A percentile compares a stretch with the other conserved stretches of the same genome.
Conservation (phyloP, 805 yeast genomes). For the Hagleromyces aurorensis region DNA sequence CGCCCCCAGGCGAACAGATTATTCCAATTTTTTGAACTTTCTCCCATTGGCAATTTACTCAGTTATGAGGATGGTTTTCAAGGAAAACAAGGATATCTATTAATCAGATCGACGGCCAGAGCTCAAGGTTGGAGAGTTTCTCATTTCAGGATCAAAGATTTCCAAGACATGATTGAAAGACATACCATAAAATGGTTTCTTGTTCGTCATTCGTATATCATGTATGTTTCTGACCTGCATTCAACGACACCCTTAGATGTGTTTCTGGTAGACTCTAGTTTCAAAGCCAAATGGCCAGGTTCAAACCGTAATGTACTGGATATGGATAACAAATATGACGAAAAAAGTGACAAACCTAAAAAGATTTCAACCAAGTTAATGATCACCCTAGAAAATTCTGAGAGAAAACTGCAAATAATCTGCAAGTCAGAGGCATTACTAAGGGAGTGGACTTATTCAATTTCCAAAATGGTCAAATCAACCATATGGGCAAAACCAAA, state of each 20-base stretch:
- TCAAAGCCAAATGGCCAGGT: conserved; percentile 47
- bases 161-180: conserved; percentile 81
- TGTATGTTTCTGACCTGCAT: conserved; percentile 77
- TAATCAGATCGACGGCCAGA: conserved; percentile 73
- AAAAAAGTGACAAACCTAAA: conserved; percentile 24
- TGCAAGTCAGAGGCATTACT: conserved; percentile 60
- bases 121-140: conserved; percentile 96
- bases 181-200: conserved; percentile 91
- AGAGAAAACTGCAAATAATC: conserved; percentile 66
- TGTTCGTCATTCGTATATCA: conserved; percentile 73
- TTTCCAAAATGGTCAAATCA: conserved; percentile 56
- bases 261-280: conserved; percentile 75
- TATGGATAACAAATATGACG: conserved; percentile 25
- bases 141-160: conserved; percentile 70
- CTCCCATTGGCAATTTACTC: conserved; percentile 77
- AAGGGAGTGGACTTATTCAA: conserved; percentile 67
- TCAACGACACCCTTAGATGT: conserved; percentile 89
- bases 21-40: conserved; percentile 82
- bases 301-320: conserved; percentile 14
- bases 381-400: conserved; percentile 60
- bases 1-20: conserved; percentile 76
- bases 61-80: conserved; percentile 73
- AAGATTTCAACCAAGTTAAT: conserved; percentile 46
- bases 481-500: conserved; percentile 68
- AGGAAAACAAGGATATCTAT: conserved; percentile 85